phyloP scores from a whole-genome alignment of 2,329 filamentous ascomycete genomes.

The Cercospora beticola region DNA sequence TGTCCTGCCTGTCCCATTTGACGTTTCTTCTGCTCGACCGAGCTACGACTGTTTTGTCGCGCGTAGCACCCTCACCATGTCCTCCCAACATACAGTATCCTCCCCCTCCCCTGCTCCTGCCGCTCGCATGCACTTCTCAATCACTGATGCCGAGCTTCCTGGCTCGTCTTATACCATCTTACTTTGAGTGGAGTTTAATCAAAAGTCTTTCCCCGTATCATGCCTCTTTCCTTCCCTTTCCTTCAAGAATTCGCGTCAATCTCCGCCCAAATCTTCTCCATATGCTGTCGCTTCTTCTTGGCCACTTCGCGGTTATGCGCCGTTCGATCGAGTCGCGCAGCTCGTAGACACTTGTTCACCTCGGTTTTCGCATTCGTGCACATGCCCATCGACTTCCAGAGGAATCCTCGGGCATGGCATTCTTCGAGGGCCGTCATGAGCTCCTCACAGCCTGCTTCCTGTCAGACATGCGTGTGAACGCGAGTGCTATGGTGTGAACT shows the following conservation, averaged over 20 bases:
- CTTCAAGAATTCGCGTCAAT: conserved; percentile 68
- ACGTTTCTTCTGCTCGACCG: neutral
- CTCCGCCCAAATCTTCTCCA: conserved; percentile 77
- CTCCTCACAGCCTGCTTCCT: conserved; percentile 76
- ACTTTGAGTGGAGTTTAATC: neutral
- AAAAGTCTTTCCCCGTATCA: neutral
- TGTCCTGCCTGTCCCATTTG: neutral
- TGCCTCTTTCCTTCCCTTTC: neutral
- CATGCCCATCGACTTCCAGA: conserved; percentile 86
- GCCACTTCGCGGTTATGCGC: conserved; percentile 71
- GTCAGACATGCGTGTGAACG: conserved; percentile 14
- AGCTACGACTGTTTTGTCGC: neutral
- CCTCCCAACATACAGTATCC: neutral
- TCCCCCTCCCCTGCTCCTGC: neutral
- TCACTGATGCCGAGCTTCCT: neutral
- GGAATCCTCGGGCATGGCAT: conserved; percentile 88
- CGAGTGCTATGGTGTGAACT: neutral
- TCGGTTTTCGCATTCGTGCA: conserved; percentile 84
- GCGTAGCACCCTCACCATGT: neutral
- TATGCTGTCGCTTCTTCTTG: conserved; percentile 67
- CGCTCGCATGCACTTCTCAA: neutral
- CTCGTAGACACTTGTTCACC: conserved; percentile 81
- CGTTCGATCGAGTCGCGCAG: conserved; percentile 76
- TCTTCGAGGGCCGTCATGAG: conserved; percentile 92
- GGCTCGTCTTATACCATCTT: neutral